Base-by-base conservation (phyloP, 2,329 filamentous ascomycete genomes). In the Ambrosiella beaveri region DNA sequence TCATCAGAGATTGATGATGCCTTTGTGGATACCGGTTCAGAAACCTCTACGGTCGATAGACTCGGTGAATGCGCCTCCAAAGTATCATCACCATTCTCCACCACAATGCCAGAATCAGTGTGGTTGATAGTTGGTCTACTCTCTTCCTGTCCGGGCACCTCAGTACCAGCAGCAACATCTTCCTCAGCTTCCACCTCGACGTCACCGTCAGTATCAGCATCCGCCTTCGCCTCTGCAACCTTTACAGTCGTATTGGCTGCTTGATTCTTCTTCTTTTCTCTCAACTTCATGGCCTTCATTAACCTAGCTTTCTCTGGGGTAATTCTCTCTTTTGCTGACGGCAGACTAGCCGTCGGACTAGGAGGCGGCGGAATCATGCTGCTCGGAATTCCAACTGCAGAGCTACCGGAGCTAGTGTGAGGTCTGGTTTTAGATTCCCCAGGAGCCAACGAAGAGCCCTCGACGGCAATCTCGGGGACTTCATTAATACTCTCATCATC, bases 241-340 rank as follows among this genome's bases (percentile, higher is more conserved):
- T 15, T 52, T 35, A 51, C 47, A 19, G 37, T n/a, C 19, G 17
- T 40, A 27, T 40, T 51, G 13, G 11, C 36, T 9, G 51, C 59
- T 47, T 61, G 50, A 38, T 45, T 56, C 56, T 58, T 61, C 68
- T 88, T 89, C 70, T 86, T 88, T 70, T 94, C 93, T 56, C 91
- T 80, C 64, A 96, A 71, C 69, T 96, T 86, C 71, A 96, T 78
- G 7, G 93, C 93, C 72, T 94, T 96, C 87, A 95, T 90, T 62
- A 98, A 74, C 57, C 93, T 79, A 61, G 87, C 82, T 72, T 94
- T 97, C 69, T 98, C 93, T 0, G 88, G 87, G 1, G 88, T 88
- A 65, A 94, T 85, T 68, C 75, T 64, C 69, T 71, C 70, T 64
- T 71, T 72, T 5, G 65, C 37, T 70, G 67, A 38, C 68, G 62